Evolutionary conservation across 2,329 filamentous ascomycete genomes (phyloP).

Genomic region (Fusarium sp.): DNA sequence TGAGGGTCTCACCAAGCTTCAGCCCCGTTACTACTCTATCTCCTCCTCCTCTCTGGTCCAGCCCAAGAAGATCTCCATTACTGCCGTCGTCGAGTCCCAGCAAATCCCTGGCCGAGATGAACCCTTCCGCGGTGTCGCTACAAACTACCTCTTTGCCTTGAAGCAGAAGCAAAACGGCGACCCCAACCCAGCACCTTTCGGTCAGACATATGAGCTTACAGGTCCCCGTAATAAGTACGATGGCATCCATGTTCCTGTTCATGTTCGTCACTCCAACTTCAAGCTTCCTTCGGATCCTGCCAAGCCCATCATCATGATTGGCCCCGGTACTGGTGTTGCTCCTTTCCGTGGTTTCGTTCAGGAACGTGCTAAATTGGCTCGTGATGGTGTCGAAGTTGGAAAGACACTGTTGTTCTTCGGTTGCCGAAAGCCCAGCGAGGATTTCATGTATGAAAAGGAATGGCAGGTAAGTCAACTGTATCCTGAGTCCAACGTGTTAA

Average conservation of each 20-base stretch:
- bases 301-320: conserved; percentile 95
- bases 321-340: conserved; percentile 94
- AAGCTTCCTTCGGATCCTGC: conserved; percentile 95
- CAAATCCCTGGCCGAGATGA: conserved; percentile 82
- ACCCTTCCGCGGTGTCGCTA: conserved; percentile 90
- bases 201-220: conserved; percentile 85
- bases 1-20: conserved; percentile 92
- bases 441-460: conserved; percentile 92
- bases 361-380: conserved; percentile 86
- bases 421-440: conserved; percentile 87
- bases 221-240: conserved; percentile 98
- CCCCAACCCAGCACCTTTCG: conserved; percentile 82
- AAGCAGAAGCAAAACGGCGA: conserved; percentile 98
- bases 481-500: too few relatives aligned
- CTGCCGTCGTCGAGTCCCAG: conserved; percentile 90
- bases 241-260: conserved; percentile 92
- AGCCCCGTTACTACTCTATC: conserved; percentile 99
- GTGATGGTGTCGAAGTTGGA: conserved; percentile 84
- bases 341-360: conserved; percentile 97
- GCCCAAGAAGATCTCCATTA: conserved; percentile 94
- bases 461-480: conserved; percentile 79
- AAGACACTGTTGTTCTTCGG: conserved; percentile 94
- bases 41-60: conserved; percentile 96
- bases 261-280: conserved; percentile 98
- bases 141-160: conserved; percentile 93